phyloP scores from a whole-genome alignment of 192 early-diverging fungal genomes.

The Kappamyces sp. region DNA sequence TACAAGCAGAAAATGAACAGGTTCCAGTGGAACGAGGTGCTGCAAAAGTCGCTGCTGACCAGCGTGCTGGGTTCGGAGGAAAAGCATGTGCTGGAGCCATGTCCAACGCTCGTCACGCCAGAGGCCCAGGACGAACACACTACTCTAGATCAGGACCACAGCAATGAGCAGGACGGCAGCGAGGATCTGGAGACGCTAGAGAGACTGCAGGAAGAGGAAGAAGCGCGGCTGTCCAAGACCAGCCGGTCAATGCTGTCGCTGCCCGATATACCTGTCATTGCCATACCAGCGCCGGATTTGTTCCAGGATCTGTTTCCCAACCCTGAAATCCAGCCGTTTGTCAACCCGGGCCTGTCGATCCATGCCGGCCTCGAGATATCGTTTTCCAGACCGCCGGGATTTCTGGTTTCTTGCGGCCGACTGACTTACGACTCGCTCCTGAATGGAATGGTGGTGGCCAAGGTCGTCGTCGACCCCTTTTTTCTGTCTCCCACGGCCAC shows the following conservation, averaged over 20 bases:
- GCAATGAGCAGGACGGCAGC: no score
- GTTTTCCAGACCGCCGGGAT: slow-evolving; percentile 13
- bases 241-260: not conserved
- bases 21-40: no score
- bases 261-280: not conserved
- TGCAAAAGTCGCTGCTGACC: no score
- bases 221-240: no score
- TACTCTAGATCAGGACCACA: no score
- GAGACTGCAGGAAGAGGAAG: no score
- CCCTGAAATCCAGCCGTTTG: slow-evolving; percentile 12
- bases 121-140: no score
- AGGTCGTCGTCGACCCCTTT: not conserved
- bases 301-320: slow-evolving; percentile 14
- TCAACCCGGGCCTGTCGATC: slow-evolving; percentile 2
- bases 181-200: no score
- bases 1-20: no score
- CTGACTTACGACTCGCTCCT: not conserved
- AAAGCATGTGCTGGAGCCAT: no score
- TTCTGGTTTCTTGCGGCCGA: slow-evolving; percentile 1
- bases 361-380: slow-evolving; percentile 13
- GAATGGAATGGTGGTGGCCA: slow-evolving; percentile 10
- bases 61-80: no score
- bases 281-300: slow-evolving; percentile 2
- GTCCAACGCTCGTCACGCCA: no score
- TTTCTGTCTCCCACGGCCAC: not conserved